Evolutionary conservation across 495 filamentous ascomycete genomes (phyloP).

Genomic region (Neurospora sp.): DNA sequence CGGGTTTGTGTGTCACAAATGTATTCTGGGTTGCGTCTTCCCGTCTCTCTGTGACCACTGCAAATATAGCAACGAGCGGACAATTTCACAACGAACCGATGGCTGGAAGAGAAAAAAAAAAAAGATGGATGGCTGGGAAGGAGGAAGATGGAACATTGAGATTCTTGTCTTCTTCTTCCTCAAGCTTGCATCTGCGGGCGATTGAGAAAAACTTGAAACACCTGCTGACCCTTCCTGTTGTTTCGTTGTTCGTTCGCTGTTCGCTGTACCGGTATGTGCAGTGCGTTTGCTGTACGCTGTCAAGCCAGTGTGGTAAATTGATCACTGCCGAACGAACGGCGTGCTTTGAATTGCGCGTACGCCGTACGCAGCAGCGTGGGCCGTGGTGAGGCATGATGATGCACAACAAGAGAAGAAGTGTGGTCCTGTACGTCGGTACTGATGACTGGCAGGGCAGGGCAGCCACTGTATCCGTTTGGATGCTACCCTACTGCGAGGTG

Average conservation of each 20-base stretch:
- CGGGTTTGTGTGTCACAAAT: not conserved
- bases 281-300: not conserved
- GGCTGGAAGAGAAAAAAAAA: not conserved
- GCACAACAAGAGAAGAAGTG: not conserved
- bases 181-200: not conserved
- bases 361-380: not conserved
- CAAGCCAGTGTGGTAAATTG: not conserved
- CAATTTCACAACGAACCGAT: too few relatives aligned
- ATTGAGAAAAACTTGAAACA: not conserved
- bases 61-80: too few relatives aligned
- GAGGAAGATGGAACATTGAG: not conserved
- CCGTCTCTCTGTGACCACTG: too few relatives aligned
- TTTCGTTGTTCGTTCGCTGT: not conserved
- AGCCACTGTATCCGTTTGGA: not conserved
- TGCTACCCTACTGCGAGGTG: not conserved
- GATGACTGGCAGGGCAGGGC: not conserved
- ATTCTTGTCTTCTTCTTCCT: not conserved
- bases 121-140: not conserved
- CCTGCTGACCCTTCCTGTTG: not conserved
- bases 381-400: not conserved
- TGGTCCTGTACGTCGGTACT: not conserved
- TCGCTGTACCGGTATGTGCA: not conserved
- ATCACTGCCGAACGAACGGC: not conserved
- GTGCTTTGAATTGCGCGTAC: not conserved
- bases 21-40: too few relatives aligned